Evolutionary conservation across 2,329 filamentous ascomycete species (phyloP).

Genomic region (Pyrenophora teres): DNA sequence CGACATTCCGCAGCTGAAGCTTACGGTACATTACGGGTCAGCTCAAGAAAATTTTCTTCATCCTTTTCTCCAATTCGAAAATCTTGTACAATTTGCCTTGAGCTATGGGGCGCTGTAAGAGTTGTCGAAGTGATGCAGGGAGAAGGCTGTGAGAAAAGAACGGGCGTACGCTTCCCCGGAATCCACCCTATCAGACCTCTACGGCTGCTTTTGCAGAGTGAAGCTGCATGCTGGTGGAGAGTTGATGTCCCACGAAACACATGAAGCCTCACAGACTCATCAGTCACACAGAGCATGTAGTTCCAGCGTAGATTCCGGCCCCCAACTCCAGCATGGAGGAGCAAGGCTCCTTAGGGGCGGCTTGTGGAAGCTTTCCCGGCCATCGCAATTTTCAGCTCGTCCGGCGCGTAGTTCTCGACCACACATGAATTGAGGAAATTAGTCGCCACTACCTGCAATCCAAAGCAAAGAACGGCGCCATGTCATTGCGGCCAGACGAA

Average conservation of each 20-base stretch:
- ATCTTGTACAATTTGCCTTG: neutral
- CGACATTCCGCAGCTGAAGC: neutral
- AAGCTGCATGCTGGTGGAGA: neutral
- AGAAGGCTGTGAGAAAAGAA: neutral
- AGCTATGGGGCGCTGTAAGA: conserved; percentile 10
- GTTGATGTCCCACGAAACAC: neutral
- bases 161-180: conserved; percentile 2
- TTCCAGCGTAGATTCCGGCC: conserved; percentile 12
- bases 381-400: conserved; percentile 23
- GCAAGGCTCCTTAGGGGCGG: conserved; percentile 14
- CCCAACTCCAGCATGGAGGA: conserved; percentile 16
- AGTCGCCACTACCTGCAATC: neutral
- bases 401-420: conserved; percentile 6
- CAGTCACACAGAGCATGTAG: neutral
- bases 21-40: conserved; percentile 7
- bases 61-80: neutral
- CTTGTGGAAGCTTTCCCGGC: conserved; percentile 19
- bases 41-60: neutral
- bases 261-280: neutral
- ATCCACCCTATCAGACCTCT: neutral
- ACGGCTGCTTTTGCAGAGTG: neutral
- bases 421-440: neutral
- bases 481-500: conserved; percentile 51
- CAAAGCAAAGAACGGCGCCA: conserved; percentile 16
- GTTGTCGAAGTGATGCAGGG: conserved; percentile 1